These are phyloP conservation scores for Aristolochia californica DNA, from an alignment of 164 flowering plant genomes.

Conservation along the genomic window DNA sequence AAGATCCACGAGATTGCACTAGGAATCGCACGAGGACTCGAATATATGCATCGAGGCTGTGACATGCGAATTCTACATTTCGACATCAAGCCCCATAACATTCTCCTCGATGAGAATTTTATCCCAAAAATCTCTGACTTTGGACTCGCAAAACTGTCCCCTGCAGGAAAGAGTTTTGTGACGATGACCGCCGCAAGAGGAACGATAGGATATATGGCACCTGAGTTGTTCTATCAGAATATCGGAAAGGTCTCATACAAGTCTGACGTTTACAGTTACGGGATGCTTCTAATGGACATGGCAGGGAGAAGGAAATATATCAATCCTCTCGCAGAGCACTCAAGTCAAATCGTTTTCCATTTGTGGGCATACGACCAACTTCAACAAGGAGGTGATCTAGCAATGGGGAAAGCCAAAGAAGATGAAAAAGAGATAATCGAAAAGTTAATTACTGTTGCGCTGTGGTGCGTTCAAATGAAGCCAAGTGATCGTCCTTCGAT, in stretches of 20 bases:
- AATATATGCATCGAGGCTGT: slow-evolving; percentile 11
- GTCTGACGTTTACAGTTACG: slow-evolving; percentile 9
- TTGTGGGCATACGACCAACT: slow-evolving; percentile 7
- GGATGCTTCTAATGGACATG: slow-evolving; percentile 10
- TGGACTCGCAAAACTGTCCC: slow-evolving; percentile 8
- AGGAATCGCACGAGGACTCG: slow-evolving; percentile 8
- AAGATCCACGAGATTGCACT: slow-evolving; percentile 5
- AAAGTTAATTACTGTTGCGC: slow-evolving; percentile 15
- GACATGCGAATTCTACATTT: slow-evolving; percentile 12
- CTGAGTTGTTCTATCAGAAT: slow-evolving; percentile 5
- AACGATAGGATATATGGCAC: slow-evolving; percentile 8
- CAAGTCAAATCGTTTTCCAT: slow-evolving; percentile 4
- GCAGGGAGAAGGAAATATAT: slow-evolving; percentile 6
- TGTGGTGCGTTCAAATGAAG: slow-evolving; percentile 27
- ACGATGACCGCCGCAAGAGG: slow-evolving; percentile 4
- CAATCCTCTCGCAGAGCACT: background rate
- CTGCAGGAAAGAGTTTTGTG: background rate
- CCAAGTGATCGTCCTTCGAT: slow-evolving; percentile 21
- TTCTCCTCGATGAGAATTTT: slow-evolving; percentile 8
- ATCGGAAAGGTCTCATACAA: slow-evolving; percentile 4
- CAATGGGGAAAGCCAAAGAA: background rate
- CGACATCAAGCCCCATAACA: slow-evolving; percentile 13
- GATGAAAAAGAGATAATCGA: slow-evolving; percentile 8
- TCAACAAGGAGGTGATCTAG: background rate
- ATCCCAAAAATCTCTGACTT: slow-evolving; percentile 11